Conservation (phyloP, 202 grass and related monocot species). For the Panicum hallii region DNA sequence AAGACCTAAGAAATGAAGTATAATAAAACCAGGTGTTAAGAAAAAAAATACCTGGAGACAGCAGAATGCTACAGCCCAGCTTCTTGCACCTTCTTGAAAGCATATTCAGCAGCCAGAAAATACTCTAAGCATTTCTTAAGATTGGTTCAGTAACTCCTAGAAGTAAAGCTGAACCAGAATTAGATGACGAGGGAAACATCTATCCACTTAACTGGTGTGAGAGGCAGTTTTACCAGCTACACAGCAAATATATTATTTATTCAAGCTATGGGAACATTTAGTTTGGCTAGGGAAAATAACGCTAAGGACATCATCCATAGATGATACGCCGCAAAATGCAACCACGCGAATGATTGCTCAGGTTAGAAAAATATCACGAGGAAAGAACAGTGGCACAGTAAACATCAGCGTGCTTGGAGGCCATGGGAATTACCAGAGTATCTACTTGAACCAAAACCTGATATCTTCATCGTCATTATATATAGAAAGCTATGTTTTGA, state of each 20-base stretch:
- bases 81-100: constrained; percentile 1
- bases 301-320: not conserved
- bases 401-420: not conserved
- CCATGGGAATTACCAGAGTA: not conserved
- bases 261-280: not conserved
- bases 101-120: not conserved
- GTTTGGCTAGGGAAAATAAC: not conserved
- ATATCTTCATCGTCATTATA: not conserved
- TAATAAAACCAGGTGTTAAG: not conserved
- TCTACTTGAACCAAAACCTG: not conserved
- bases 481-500: not conserved
- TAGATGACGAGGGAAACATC: not conserved
- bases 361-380: not conserved
- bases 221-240: not conserved
- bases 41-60: constrained; percentile 4
- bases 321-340: not conserved
- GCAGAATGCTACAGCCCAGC: not conserved
- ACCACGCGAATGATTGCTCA: not conserved
- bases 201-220: not conserved
- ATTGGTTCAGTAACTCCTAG: not conserved
- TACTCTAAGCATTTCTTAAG: constrained; percentile 28
- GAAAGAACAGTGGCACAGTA: not conserved
- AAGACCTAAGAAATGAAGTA: constrained; percentile 8
- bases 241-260: not conserved
- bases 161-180: not conserved